A percentile compares a stretch with the other conserved stretches of the same genome.
Evolutionary conservation across 2,329 filamentous ascomycete genomes (phyloP).

Genomic region (Knoxdaviesia proteae): DNA sequence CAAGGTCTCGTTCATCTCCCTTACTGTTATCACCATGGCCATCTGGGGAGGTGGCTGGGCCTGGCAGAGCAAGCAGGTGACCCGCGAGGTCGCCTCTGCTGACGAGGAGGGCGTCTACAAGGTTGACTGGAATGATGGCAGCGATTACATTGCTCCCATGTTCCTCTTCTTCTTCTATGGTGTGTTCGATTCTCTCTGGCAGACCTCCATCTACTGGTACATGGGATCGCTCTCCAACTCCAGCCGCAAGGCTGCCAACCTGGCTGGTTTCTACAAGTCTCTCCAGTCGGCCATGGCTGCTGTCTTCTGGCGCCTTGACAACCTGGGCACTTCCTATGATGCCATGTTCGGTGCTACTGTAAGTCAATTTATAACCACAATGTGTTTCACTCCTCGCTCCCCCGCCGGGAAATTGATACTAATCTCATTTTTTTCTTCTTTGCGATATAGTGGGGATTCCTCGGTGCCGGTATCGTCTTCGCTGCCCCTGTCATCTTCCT

Average conservation of each 20-base stretch:
- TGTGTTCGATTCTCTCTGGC: conserved; percentile 76
- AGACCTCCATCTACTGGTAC: conserved; percentile 81
- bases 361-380: conserved; percentile 8
- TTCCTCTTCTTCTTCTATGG: conserved; percentile 84
- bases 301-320: conserved; percentile 53
- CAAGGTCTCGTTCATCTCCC: conserved; percentile 35
- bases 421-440: neutral
- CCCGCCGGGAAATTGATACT: conserved; percentile 6
- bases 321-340: conserved; percentile 39
- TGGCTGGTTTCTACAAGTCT: conserved; percentile 69
- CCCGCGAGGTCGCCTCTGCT: conserved; percentile 17
- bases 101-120: conserved; percentile 7
- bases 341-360: conserved; percentile 42
- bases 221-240: conserved; percentile 92
- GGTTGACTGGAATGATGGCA: conserved; percentile 44
- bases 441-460: conserved; percentile 44
- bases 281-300: conserved; percentile 76
- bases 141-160: conserved; percentile 53
- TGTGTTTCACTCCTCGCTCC: neutral
- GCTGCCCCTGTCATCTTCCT: conserved; percentile 62
- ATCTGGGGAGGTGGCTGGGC: conserved; percentile 72
- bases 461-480: conserved; percentile 51
- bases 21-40: conserved; percentile 51
- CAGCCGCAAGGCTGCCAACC: conserved; percentile 75
- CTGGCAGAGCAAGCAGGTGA: conserved; percentile 44